Evolutionary conservation across 345 rosid species (phyloP).

Genomic region (Viola odorata): DNA sequence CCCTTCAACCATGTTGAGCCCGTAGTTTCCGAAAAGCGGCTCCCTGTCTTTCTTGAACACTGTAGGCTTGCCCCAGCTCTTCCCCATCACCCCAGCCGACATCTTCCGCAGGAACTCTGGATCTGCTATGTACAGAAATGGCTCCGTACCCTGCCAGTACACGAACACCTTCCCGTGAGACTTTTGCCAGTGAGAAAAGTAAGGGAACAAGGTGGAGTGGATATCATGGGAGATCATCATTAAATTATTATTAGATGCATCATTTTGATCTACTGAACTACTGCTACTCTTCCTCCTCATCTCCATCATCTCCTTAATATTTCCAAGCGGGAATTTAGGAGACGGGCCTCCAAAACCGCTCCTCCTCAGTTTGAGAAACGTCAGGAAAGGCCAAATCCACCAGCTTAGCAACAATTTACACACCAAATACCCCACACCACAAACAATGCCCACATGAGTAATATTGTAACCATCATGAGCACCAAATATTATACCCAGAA

Average conservation of each 20-base stretch:
- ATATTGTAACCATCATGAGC: too few relatives aligned
- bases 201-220: conserved; percentile 72
- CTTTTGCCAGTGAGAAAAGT: conserved; percentile 74
- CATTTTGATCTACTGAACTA: conserved; percentile 9
- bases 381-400: conserved; percentile 55
- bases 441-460: too few relatives aligned
- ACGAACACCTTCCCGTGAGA: conserved; percentile 79
- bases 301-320: conserved; percentile 57
- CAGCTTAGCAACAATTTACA: conserved; percentile 39
- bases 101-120: conserved; percentile 74
- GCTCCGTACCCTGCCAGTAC: conserved; percentile 95
- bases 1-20: conserved; percentile 82
- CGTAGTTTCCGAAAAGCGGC: conserved; percentile 81
- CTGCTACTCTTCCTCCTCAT: neutral
- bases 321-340: conserved; percentile 80
- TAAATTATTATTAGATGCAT: too few relatives aligned
- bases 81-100: conserved; percentile 78
- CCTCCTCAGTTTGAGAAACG: conserved; percentile 45
- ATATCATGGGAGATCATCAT: conserved; percentile 57
- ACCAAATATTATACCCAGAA: too few relatives aligned
- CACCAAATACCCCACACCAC: too few relatives aligned
- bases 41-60: conserved; percentile 77
- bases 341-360: conserved; percentile 75
- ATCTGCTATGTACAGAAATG: conserved; percentile 82
- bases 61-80: conserved; percentile 89